Percentiles rank a stretch among this genome's conserved stretches.
Evolutionary conservation across 306 rosid species (phyloP).

Genomic region (Cotoneaster glaucophyllus): DNA sequence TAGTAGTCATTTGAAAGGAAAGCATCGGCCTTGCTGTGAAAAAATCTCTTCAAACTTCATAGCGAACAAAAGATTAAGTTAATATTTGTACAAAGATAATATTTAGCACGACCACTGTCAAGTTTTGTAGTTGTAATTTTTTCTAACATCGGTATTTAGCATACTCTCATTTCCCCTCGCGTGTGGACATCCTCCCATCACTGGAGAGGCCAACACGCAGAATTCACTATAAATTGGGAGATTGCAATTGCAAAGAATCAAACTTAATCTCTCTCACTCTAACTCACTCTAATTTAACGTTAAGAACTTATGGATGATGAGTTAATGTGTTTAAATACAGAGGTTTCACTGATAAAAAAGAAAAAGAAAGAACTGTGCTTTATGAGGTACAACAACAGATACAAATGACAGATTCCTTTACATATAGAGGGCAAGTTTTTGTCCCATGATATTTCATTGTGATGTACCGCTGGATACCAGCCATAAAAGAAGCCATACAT

Average conservation of each 20-base stretch:
- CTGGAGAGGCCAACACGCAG: not conserved
- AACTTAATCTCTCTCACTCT: not conserved
- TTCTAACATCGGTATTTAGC: not conserved
- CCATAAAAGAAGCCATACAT: not conserved
- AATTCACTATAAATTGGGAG: not conserved
- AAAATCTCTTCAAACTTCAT: constrained; percentile 78
- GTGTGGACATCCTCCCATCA: not conserved
- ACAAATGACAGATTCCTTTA: not conserved
- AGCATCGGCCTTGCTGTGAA: constrained; percentile 85
- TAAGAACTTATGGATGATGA: not conserved
- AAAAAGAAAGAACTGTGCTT: not conserved
- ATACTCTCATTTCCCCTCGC: not conserved
- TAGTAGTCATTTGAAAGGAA: constrained; percentile 89
- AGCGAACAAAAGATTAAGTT: constrained; percentile 20
- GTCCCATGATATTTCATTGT: not conserved
- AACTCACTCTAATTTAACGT: not conserved
- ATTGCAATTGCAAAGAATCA: not conserved
- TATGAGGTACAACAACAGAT: not conserved
- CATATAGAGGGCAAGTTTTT: not conserved
- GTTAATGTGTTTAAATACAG: not conserved
- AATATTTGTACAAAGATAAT: constrained; percentile 3
- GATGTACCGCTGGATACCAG: not conserved
- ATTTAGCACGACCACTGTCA: not conserved
- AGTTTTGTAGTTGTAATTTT: not conserved
- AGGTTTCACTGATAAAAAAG: not conserved